These are phyloP conservation scores for Litsea cubeba DNA, from an alignment of 164 flowering plant species.

Conservation along the genomic window DNA sequence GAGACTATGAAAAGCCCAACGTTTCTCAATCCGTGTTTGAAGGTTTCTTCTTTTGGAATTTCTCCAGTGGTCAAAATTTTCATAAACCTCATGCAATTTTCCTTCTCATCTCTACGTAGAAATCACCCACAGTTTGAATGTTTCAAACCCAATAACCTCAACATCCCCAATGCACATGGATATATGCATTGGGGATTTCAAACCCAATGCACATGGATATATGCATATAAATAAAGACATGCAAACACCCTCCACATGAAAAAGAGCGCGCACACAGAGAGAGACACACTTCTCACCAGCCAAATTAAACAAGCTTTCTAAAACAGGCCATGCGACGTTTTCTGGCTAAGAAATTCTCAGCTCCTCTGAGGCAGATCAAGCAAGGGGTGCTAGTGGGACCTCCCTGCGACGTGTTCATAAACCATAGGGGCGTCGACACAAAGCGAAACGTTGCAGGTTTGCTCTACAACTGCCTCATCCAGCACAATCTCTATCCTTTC, in stretches of 20 bases:
- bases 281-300: background rate
- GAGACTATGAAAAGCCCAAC: too few relatives aligned
- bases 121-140: background rate
- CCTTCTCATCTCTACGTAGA: background rate
- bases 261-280: background rate
- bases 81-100: background rate
- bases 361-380: background rate
- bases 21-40: background rate
- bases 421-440: constrained; percentile 54
- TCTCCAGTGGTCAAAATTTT: background rate
- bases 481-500: constrained; percentile 32
- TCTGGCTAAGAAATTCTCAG: background rate
- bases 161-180: background rate
- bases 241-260: background rate
- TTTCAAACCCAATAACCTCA: background rate
- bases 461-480: constrained; percentile 29
- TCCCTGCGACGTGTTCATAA: constrained; percentile 52
- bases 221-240: background rate
- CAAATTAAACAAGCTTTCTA: too few relatives aligned
- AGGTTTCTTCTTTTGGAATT: background rate
- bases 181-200: too few relatives aligned
- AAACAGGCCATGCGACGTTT: background rate
- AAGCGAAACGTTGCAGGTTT: constrained; percentile 44
- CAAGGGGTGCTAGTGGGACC: background rate
- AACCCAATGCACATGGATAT: background rate